A percentile compares a stretch with the other conserved stretches of the same genome.
phyloP scores from a whole-genome alignment of 768 basidiomycete species.

The Agaricus subrufescens region DNA sequence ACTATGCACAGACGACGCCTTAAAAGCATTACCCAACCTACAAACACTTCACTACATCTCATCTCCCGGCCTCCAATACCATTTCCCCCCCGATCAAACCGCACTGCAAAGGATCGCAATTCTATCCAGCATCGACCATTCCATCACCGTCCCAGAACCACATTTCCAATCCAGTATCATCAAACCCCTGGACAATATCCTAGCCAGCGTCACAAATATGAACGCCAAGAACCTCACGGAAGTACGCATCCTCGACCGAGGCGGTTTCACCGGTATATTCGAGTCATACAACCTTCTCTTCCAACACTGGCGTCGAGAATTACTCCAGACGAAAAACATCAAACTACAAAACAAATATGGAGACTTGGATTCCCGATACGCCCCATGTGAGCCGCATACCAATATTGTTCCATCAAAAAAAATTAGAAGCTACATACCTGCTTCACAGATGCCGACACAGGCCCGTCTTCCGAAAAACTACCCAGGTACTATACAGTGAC shows the following conservation, averaged over 20 bases:
- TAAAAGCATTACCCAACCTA: constrained; percentile 36
- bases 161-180: constrained; percentile 36
- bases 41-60: constrained; percentile 34
- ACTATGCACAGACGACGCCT: constrained; percentile 27
- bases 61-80: constrained; percentile 19
- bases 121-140: constrained; percentile 33
- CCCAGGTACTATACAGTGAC: too few species aligned
- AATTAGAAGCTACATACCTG: too few species aligned
- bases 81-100: constrained; percentile 32
- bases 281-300: constrained; percentile 14
- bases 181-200: constrained; percentile 10
- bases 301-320: constrained; percentile 2
- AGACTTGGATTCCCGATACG: neutral
- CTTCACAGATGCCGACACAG: too few species aligned
- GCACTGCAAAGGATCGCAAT: constrained; percentile 38
- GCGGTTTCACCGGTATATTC: constrained; percentile 19
- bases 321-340: constrained; percentile 1
- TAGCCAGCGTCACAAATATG: constrained; percentile 6
- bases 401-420: too few species aligned
- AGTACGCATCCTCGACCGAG: constrained; percentile 9
- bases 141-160: constrained; percentile 28
- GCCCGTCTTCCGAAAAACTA: too few species aligned
- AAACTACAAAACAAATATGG: constrained; percentile 5
- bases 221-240: neutral
- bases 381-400: neutral